Base-by-base conservation (phyloP, 192 early-diverging fungal genomes). In the Radiomyces spectabilis region DNA sequence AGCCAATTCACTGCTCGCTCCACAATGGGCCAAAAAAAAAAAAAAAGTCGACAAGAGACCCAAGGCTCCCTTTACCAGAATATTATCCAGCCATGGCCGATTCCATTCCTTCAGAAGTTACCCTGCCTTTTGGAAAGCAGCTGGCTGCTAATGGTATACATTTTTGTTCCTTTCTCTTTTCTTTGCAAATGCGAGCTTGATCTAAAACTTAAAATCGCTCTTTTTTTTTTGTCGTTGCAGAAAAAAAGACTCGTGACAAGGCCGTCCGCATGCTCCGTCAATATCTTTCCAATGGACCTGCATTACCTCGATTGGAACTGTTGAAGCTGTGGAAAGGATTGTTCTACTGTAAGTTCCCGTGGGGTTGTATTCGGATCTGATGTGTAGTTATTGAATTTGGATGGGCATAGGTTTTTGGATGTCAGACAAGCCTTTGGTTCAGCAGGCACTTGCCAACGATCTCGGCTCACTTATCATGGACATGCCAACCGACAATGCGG, bases 391-490 rank as follows among this genome's bases (percentile, higher is more conserved):
- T 31, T 19, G 15, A 55, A 33, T 16, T 34, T 27, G 0, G 15
- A 29, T 15, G 5, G 15, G 10, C 27, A 42, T 62, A 91, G 88
- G 84, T 61, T 91, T 92, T 59, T 97, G 94, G 94, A 91, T 97
- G 83, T 92, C 92, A 0, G 94, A 97, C 69, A 97, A 94, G 71
- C 89, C 89, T 10, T 59, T 89, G 38, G 79, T 97, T 25, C 94
- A 97, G 61, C 89, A 94, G 66, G 80, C 87, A 57, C 69, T 97
- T 45, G 85, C 89, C 26, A 83, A 88, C 51, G 81, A 79, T 15
- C 73, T 97, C n/a, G 87, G 85, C 0, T 66, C 72, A 0, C 47
- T 88, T 5, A 51, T 80, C 16, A 44, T 85, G 25, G 43, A 60
- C 8, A 65, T 88, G 26, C 73, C 73, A 30, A 46, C 50, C 15